phyloP scores from a whole-genome alignment of 805 yeast genomes.

The Peterozyma xylosa region DNA sequence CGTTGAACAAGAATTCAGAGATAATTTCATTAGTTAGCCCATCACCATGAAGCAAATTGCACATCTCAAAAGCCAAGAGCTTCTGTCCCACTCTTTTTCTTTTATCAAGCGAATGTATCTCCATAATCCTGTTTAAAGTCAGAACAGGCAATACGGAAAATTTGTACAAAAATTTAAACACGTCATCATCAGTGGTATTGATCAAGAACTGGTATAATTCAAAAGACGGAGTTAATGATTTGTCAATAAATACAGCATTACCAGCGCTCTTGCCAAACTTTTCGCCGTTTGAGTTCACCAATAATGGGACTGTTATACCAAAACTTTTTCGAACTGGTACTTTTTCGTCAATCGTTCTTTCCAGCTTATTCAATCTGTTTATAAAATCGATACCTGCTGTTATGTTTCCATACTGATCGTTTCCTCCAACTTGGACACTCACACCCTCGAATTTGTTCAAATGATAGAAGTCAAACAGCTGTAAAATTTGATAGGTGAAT shows the following conservation, averaged over 20 bases:
- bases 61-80: slow-evolving; percentile 73
- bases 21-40: slow-evolving; percentile 63
- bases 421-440: slow-evolving; percentile 84
- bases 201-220: slow-evolving; percentile 82
- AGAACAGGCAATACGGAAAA: slow-evolving; percentile 72
- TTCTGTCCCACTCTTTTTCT: slow-evolving; percentile 66
- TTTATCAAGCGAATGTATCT: slow-evolving; percentile 49
- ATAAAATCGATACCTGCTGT: slow-evolving; percentile 93
- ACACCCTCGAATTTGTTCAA: slow-evolving; percentile 53
- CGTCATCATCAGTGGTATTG: slow-evolving; percentile 71
- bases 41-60: slow-evolving; percentile 80
- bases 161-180: slow-evolving; percentile 57
- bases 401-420: slow-evolving; percentile 97
- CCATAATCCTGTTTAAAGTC: slow-evolving; percentile 47
- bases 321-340: slow-evolving; percentile 25
- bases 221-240: slow-evolving; percentile 67
- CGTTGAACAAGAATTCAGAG: slow-evolving; percentile 53
- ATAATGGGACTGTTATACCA: slow-evolving; percentile 85
- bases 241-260: slow-evolving; percentile 85
- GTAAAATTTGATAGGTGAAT: slow-evolving; percentile 86
- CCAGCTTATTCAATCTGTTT: slow-evolving; percentile 34
- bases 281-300: slow-evolving; percentile 83
- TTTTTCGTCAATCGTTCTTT: slow-evolving; percentile 4
- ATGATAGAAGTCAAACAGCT: slow-evolving; percentile 91
- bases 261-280: slow-evolving; percentile 98